phyloP scores from a whole-genome alignment of 139 green algal genomes.

The Astrephomene gubernaculifera region DNA sequence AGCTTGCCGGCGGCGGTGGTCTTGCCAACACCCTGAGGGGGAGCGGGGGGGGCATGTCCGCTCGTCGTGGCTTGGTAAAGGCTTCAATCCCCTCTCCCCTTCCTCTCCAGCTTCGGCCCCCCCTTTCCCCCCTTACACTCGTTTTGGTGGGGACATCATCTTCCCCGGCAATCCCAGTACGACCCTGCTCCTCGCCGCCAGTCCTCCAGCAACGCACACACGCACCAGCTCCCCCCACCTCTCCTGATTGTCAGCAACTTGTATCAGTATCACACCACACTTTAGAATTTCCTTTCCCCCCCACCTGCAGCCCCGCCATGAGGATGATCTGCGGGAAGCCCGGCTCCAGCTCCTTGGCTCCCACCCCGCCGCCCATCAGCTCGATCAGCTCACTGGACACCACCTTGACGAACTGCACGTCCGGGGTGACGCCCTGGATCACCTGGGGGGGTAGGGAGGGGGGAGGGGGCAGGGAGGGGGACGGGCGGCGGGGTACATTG shows the following conservation, averaged over 20 bases:
- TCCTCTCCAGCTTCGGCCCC: neutral
- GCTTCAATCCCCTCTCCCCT: too few relatives aligned
- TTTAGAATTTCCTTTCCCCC: neutral
- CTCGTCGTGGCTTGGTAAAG: too few relatives aligned
- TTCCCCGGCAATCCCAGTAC: too few relatives aligned
- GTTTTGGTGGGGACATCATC: too few relatives aligned
- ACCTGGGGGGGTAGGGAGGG: constrained; percentile 57
- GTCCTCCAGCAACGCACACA: neutral
- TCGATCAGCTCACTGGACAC: constrained; percentile 93
- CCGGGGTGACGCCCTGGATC: constrained; percentile 87
- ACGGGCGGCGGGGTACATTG: neutral
- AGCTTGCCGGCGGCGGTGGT: constrained; percentile 97
- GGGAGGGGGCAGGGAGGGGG: neutral
- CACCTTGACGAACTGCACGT: constrained; percentile 95
- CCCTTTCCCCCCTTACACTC: neutral
- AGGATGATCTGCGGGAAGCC: constrained; percentile 80
- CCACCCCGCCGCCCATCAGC: constrained; percentile 89
- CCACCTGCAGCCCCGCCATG: constrained; percentile 84
- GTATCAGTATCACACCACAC: too few relatives aligned
- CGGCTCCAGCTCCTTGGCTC: constrained; percentile 75
- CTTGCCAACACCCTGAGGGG: constrained; percentile 94
- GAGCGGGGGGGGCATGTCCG: neutral
- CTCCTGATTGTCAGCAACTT: too few relatives aligned
- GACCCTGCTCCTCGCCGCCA: too few relatives aligned
- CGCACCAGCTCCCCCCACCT: neutral